phyloP scores from a whole-genome alignment of 2,329 filamentous ascomycete species.

The Xylariaceae sp. region DNA sequence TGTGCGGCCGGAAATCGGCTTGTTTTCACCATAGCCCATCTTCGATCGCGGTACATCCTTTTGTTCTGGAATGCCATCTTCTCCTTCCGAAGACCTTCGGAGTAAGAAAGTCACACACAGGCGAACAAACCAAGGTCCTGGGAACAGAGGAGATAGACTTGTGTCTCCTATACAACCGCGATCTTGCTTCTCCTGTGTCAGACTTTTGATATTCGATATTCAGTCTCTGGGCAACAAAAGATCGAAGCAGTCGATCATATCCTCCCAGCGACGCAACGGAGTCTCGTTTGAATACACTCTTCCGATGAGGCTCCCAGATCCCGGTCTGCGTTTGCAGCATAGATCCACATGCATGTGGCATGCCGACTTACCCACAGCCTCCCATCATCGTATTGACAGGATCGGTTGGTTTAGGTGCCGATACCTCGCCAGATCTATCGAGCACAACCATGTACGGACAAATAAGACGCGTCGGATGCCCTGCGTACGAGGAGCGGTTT shows the following conservation, averaged over 20 bases:
- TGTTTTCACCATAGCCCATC: conserved; percentile 17
- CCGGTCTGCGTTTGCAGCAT: conserved; percentile 26
- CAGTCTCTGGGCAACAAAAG: not conserved
- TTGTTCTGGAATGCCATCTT: conserved; percentile 5
- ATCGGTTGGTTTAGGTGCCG: conserved; percentile 23
- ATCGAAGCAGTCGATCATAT: not conserved
- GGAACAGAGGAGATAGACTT: not conserved
- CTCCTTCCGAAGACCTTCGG: not conserved
- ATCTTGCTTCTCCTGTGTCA: not conserved
- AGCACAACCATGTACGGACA: conserved; percentile 11
- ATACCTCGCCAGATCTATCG: conserved; percentile 4
- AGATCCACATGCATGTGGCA: conserved; percentile 23
- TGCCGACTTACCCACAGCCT: conserved; percentile 22
- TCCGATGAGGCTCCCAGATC: conserved; percentile 19
- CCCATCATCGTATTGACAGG: conserved; percentile 20
- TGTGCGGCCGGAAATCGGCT: conserved; percentile 20
- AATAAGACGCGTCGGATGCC: conserved; percentile 18
- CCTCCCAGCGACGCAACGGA: conserved; percentile 5
- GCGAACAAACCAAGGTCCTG: not conserved
- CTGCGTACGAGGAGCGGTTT: conserved; percentile 15
- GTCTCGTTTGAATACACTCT: conserved; percentile 11
- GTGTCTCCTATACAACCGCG: not conserved
- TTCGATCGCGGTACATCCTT: conserved; percentile 13
- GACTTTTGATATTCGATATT: not conserved
- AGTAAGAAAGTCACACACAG: not conserved